A percentile compares a stretch with the other conserved stretches of the same genome.
Conservation (phyloP, 257 asterid species). For the Rubia yunnanensis region DNA sequence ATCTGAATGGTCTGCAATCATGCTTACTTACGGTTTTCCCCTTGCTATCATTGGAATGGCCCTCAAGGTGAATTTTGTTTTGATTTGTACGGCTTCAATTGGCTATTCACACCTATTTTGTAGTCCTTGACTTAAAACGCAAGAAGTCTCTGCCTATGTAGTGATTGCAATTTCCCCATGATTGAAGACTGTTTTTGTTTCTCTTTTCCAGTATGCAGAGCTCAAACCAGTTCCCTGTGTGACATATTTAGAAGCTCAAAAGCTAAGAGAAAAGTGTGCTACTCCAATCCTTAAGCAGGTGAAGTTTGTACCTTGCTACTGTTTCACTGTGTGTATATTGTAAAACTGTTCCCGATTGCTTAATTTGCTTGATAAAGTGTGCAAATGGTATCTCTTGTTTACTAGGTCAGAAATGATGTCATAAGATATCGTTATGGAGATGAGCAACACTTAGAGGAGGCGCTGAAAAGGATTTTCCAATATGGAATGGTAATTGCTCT, state of each 20-base stretch:
- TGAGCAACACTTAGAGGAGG: conserved; percentile 96
- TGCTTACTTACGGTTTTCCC: conserved; percentile 98
- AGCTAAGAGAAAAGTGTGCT: conserved; percentile 76
- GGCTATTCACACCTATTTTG: neutral
- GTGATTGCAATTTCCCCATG: neutral
- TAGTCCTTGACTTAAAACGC: conserved; percentile 5
- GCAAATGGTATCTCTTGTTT: conserved; percentile 15
- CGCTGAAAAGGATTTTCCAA: conserved; percentile 88
- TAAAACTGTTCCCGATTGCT: neutral
- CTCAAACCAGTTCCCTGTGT: conserved; percentile 97
- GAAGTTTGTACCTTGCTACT: conserved; percentile 9
- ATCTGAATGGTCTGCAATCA: conserved; percentile 96
- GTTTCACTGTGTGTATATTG: neutral
- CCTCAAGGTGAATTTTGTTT: conserved; percentile 57
- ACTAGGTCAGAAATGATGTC: conserved; percentile 92
- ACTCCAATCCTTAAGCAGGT: conserved; percentile 93
- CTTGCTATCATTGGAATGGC: conserved; percentile 99
- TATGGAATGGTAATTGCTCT: conserved; percentile 63
- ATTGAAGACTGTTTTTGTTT: neutral
- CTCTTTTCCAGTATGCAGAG: conserved; percentile 75
- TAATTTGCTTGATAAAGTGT: neutral
- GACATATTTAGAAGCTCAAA: conserved; percentile 76
- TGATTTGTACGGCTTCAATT: neutral
- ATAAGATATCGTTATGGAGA: conserved; percentile 95
- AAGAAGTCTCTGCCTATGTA: neutral